These are phyloP conservation scores for Pterocarpus macrocarpus DNA, from an alignment of 306 rosid species.

Conservation along the genomic window DNA sequence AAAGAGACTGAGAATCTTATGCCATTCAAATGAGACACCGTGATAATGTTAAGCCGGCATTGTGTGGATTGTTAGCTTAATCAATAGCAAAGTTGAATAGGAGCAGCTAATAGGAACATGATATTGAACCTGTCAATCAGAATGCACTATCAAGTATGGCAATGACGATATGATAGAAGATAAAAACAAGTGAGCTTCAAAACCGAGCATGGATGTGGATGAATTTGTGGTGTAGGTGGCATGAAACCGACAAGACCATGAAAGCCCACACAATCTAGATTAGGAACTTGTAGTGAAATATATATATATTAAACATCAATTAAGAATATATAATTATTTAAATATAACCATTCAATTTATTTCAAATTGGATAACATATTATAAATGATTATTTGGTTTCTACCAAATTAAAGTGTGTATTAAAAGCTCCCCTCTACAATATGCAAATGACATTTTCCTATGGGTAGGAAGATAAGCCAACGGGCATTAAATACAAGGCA, in stretches of 20 bases:
- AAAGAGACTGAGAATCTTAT: slow-evolving; percentile 35
- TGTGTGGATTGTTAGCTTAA: neutral
- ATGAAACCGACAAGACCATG: neutral
- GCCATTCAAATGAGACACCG: slow-evolving; percentile 10
- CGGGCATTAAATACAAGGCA: slow-evolving; percentile 48
- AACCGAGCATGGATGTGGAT: neutral
- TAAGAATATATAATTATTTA: too few relatives aligned
- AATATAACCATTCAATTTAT: neutral
- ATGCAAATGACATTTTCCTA: slow-evolving; percentile 23
- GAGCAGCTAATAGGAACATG: neutral
- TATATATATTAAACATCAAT: too few relatives aligned
- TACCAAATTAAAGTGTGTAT: slow-evolving; percentile 10
- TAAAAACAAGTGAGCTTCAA: slow-evolving; percentile 16
- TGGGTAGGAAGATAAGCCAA: slow-evolving; percentile 22
- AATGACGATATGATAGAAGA: neutral
- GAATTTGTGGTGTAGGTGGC: neutral
- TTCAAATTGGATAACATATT: neutral
- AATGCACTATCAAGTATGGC: slow-evolving; percentile 8
- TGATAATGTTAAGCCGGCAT: neutral
- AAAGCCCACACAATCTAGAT: slow-evolving; percentile 27
- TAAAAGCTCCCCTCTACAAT: slow-evolving; percentile 9
- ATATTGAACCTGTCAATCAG: slow-evolving; percentile 23
- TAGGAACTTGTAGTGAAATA: neutral
- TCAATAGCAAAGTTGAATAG: neutral
- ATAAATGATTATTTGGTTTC: neutral